Percentiles rank a stretch among this genome's conserved stretches.
These are phyloP conservation scores for Yamadazyma endophytica DNA, from an alignment of 805 yeast species.

Conservation along the genomic window DNA sequence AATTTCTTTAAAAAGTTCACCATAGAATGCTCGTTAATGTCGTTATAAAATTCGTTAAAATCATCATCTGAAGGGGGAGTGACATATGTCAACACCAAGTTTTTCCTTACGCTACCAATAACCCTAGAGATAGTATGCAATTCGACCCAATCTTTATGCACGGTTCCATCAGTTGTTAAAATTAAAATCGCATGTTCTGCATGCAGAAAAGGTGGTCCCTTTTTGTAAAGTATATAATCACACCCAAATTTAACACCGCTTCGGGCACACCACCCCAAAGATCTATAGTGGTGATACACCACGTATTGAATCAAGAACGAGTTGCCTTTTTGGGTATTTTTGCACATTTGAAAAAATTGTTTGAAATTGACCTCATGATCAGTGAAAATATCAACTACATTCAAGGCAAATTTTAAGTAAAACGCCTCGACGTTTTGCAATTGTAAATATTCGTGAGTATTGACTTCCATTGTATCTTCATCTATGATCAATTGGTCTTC, in stretches of 20 bases:
- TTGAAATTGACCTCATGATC: slow-evolving; percentile 16
- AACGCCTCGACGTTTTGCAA: slow-evolving; percentile 73
- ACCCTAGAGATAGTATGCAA: slow-evolving; percentile 71
- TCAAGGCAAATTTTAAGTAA: slow-evolving; percentile 59
- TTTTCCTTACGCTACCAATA: slow-evolving; percentile 81
- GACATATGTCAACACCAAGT: slow-evolving; percentile 65
- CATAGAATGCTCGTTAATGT: slow-evolving; percentile 14
- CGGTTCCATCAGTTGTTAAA: slow-evolving; percentile 30
- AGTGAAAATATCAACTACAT: slow-evolving; percentile 36
- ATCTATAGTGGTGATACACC: slow-evolving; percentile 81
- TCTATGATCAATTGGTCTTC: slow-evolving; percentile 11
- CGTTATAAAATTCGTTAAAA: slow-evolving; percentile 13
- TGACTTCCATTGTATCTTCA: slow-evolving; percentile 7
- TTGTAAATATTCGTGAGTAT: slow-evolving; percentile 50
- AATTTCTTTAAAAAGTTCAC: too few relatives aligned
- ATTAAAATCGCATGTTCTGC: slow-evolving; percentile 76
- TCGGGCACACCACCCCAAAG: slow-evolving; percentile 92
- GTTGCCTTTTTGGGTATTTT: slow-evolving; percentile 12
- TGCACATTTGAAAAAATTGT: slow-evolving; percentile 1
- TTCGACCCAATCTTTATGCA: slow-evolving; percentile 52
- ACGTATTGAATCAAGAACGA: slow-evolving; percentile 54
- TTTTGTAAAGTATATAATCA: slow-evolving; percentile 74
- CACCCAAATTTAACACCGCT: slow-evolving; percentile 90
- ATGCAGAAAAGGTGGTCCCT: slow-evolving; percentile 95
- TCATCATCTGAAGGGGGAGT: slow-evolving; percentile 43